Evolutionary conservation across 2,329 filamentous ascomycete genomes (phyloP).

Genomic region (Emericellopsis atlantica): DNA sequence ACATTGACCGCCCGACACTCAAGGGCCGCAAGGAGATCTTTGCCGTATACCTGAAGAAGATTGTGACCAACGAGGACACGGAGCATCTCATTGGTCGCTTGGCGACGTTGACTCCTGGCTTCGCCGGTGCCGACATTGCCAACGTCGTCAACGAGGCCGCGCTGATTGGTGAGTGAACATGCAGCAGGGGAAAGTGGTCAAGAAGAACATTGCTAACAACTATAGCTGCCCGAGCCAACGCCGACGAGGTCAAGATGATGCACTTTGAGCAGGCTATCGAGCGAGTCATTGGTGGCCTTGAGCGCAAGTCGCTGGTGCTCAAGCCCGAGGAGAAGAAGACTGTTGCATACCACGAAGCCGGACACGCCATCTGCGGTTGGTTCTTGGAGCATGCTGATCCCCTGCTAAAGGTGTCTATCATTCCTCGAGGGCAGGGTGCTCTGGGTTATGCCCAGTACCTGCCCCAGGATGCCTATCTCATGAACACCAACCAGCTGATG

Average conservation of each 20-base stretch:
- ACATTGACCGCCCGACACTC: conserved; percentile 93
- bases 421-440: conserved; percentile 86
- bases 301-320: conserved; percentile 93
- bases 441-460: conserved; percentile 96
- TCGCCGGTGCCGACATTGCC: conserved; percentile 94
- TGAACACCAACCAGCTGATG: conserved; percentile 94
- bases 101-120: conserved; percentile 85
- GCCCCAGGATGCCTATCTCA: conserved; percentile 87
- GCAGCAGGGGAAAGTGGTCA: background rate
- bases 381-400: conserved; percentile 95
- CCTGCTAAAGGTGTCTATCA: conserved; percentile 95
- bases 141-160: conserved; percentile 98
- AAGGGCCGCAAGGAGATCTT: conserved; percentile 94
- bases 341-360: conserved; percentile 95
- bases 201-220: conserved; percentile 7
- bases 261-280: conserved; percentile 98
- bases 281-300: conserved; percentile 87
- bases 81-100: conserved; percentile 81
- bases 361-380: conserved; percentile 97
- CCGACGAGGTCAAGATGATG: conserved; percentile 68
- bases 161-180: conserved; percentile 61
- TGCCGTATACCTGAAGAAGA: conserved; percentile 84
- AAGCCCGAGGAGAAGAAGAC: conserved; percentile 89
- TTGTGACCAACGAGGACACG: conserved; percentile 82
- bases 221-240: conserved; percentile 69